Evolutionary conservation across 768 basidiomycete species (phyloP), one percentile per base, ranked within the genome.

Genomic region (Rhizopogon vinicolor): DNA sequence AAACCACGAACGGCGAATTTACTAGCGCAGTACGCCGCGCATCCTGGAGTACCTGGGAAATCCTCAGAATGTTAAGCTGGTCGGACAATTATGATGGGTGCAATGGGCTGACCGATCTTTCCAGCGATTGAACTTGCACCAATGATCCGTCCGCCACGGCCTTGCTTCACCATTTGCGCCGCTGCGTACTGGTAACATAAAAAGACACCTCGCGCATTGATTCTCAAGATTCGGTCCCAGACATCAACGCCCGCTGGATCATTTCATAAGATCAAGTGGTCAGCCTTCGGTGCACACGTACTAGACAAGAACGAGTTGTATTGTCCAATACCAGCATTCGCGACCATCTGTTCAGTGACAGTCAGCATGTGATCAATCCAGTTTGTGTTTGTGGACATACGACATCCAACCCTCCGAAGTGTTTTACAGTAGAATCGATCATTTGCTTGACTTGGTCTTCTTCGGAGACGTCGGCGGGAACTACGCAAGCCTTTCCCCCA

Each of bases 141-240:
- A 29, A 86, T 75, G 56, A 87, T 81, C 13, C 79, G 72, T 1
- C 85, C 82, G n/a, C 82, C 77, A 7, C 66, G 68, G 2, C 77
- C 75, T 68, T 81, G 80, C 9, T 61, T 54, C 10, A 84, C 73
- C 86, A 87, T 87, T 60, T 81, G 78, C 51, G 70, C 71, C 16
- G 81, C 84, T 1, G 84, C 86, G 55, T 85, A 74, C 52, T 85
- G 82, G 48, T 85, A 86, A 63, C 82, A 86, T 58, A 81, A 74
- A 69, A 82, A 84, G 2, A 75, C 69, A 39, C 84, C 84, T 50
- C 79, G 76, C 56, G 77, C 72, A 61, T 87, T 87, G 61, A 86
- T 69, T 5, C 74, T 68, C 58, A 78, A 70, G 13, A 70, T 39
- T 62, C 62, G 67, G 62, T 84, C 74, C 73, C 70, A 78, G 0